Percentiles rank a stretch among this genome's conserved stretches.
These are phyloP conservation scores for Annulohypoxylon bovei DNA, from an alignment of 495 filamentous ascomycete species.

Conservation along the genomic window DNA sequence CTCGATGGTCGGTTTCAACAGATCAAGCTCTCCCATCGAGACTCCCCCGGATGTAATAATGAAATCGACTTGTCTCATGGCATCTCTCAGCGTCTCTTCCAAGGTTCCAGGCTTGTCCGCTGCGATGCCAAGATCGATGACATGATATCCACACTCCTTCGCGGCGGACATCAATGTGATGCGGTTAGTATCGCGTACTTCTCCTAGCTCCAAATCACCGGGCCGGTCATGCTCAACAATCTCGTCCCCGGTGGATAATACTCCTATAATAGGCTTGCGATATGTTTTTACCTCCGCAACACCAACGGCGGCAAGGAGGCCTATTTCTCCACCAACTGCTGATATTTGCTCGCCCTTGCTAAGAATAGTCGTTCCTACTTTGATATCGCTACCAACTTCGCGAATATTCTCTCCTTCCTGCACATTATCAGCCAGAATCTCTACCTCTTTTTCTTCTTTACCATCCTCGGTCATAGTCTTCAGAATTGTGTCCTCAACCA, in stretches of 20 bases:
- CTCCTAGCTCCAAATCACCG: slow-evolving; percentile 72
- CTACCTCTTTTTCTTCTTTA: slow-evolving; percentile 83
- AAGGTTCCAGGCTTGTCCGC: slow-evolving; percentile 80
- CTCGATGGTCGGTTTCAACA: slow-evolving; percentile 97
- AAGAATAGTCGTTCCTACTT: slow-evolving; percentile 72
- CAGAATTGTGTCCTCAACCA: slow-evolving; percentile 94
- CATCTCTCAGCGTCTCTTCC: slow-evolving; percentile 77
- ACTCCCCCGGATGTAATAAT: slow-evolving; percentile 95
- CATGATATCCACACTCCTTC: slow-evolving; percentile 77
- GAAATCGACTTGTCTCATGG: slow-evolving; percentile 78
- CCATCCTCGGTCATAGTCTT: slow-evolving; percentile 77
- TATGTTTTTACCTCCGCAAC: slow-evolving; percentile 77
- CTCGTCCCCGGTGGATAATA: slow-evolving; percentile 95
- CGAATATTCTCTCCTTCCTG: slow-evolving; percentile 85
- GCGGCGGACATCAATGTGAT: slow-evolving; percentile 84
- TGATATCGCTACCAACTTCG: slow-evolving; percentile 89
- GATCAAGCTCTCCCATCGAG: slow-evolving; percentile 97
- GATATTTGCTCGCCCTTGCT: slow-evolving; percentile 80
- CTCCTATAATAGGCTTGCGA: slow-evolving; percentile 79
- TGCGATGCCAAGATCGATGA: slow-evolving; percentile 87
- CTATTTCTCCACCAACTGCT: slow-evolving; percentile 88
- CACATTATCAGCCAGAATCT: slow-evolving; percentile 82
- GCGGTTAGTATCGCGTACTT: slow-evolving; percentile 93
- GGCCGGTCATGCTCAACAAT: slow-evolving; percentile 80
- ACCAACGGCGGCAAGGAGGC: slow-evolving; percentile 86